Conservation (phyloP, 495 filamentous ascomycete species). For the Aspergillus panamensis region DNA sequence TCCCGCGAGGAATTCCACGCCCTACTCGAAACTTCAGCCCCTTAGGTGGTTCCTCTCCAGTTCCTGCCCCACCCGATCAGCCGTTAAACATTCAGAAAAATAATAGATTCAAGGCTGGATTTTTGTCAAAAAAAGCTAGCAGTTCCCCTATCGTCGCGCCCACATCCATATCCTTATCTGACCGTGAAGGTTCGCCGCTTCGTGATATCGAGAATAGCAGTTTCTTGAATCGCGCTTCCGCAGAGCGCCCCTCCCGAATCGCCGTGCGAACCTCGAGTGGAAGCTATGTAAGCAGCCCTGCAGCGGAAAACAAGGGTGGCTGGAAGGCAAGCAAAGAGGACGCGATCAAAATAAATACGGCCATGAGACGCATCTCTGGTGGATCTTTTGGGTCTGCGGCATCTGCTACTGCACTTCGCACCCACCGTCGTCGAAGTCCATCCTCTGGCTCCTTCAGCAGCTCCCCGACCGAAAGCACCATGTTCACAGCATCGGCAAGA, state of each 20-base stretch:
- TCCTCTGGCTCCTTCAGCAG: conserved; percentile 50
- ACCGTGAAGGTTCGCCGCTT: conserved; percentile 63
- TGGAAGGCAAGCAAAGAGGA: conserved; percentile 54
- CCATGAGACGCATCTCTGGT: conserved; percentile 56
- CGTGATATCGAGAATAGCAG: conserved; percentile 61
- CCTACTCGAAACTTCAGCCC: conserved; percentile 41
- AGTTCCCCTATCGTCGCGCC: conserved; percentile 62
- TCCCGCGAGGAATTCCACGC: conserved; percentile 42
- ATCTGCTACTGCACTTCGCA: conserved; percentile 37
- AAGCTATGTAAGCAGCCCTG: conserved; percentile 39
- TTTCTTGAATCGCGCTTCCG: conserved; percentile 52
- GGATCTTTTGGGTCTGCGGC: conserved; percentile 28
- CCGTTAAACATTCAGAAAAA: conserved; percentile 49
- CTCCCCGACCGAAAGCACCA: conserved; percentile 54
- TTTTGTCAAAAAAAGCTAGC: conserved; percentile 69
- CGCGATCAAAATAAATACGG: conserved; percentile 57
- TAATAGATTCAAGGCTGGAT: conserved; percentile 86
- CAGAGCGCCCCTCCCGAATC: conserved; percentile 47
- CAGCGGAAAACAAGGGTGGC: conserved; percentile 39
- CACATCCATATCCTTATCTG: conserved; percentile 55
- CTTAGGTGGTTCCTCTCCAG: conserved; percentile 28
- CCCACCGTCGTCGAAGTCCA: conserved; percentile 62
- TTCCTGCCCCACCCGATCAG: conserved; percentile 30
- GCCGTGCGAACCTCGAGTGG: conserved; percentile 49
- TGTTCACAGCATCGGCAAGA: conserved; percentile 67